A percentile compares a stretch with the other conserved stretches of the same genome.
These are phyloP conservation scores for Globomyces pollinis-pini DNA, from an alignment of 192 early-diverging fungal genomes.

Conservation along the genomic window DNA sequence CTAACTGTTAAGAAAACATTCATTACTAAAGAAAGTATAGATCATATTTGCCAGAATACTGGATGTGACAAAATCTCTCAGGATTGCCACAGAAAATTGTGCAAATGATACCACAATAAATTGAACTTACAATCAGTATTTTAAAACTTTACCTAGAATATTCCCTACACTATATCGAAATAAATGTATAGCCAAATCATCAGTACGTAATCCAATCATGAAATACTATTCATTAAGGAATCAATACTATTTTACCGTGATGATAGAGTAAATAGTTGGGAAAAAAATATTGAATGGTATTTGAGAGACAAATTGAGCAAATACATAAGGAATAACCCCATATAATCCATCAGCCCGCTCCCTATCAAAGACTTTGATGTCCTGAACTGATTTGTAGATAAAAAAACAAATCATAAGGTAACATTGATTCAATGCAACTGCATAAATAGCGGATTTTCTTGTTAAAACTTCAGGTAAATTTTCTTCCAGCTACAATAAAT, in stretches of 20 bases:
- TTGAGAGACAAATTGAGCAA: constrained; percentile 31
- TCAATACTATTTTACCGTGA: too few relatives aligned
- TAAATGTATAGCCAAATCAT: constrained; percentile 26
- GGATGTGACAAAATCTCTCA: constrained; percentile 39
- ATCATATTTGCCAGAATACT: constrained; percentile 25
- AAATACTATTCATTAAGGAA: too few relatives aligned
- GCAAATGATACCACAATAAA: constrained; percentile 21
- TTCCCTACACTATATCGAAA: constrained; percentile 17
- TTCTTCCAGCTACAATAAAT: too few relatives aligned
- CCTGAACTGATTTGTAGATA: constrained; percentile 30
- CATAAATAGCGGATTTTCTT: constrained; percentile 24
- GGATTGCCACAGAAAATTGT: constrained; percentile 27
- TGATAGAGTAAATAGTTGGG: constrained; percentile 19
- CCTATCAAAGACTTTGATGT: constrained; percentile 43
- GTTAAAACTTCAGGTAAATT: constrained; percentile 26
- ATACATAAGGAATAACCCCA: constrained; percentile 30
- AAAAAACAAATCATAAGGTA: constrained; percentile 38
- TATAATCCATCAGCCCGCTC: constrained; percentile 44
- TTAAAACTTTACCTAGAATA: too few relatives aligned
- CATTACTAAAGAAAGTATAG: constrained; percentile 35
- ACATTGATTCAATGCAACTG: constrained; percentile 20
- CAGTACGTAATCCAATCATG: constrained; percentile 33
- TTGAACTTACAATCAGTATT: too few relatives aligned
- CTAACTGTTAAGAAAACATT: too few relatives aligned
- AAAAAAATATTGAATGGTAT: constrained; percentile 21